These are phyloP conservation scores for Gossypium mustelinum DNA, from an alignment of 345 rosid genomes.

Conservation along the genomic window DNA sequence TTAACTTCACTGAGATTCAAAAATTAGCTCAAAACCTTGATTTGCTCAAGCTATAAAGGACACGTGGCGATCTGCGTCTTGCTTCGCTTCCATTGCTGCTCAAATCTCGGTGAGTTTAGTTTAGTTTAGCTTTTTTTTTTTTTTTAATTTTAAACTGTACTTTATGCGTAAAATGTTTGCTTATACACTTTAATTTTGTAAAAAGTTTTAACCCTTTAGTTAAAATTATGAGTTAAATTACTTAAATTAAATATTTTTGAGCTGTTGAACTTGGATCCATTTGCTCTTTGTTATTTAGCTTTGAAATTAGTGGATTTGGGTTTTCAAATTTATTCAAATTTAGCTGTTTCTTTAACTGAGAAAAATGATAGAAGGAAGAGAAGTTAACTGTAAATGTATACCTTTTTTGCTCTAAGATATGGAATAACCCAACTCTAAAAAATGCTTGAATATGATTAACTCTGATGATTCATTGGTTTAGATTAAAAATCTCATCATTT, in stretches of 20 bases:
- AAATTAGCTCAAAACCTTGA: conserved; percentile 20
- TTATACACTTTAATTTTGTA: conserved; percentile 10
- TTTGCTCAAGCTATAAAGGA: conserved; percentile 48
- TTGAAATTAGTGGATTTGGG: conserved; percentile 21
- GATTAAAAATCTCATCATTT: conserved; percentile 4
- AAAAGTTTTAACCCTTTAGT: conserved; percentile 5
- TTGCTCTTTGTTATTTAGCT: conserved; percentile 24
- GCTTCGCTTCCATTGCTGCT: conserved; percentile 44
- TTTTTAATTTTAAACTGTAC: neutral
- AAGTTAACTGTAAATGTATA: conserved; percentile 14
- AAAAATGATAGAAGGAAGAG: conserved; percentile 18
- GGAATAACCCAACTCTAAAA: conserved; percentile 19
- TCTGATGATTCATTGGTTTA: neutral
- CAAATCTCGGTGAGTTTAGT: conserved; percentile 49
- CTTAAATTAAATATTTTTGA: conserved; percentile 6
- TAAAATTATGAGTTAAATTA: conserved; percentile 17
- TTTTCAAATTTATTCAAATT: conserved; percentile 21
- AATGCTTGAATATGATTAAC: conserved; percentile 1
- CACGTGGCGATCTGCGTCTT: conserved; percentile 60
- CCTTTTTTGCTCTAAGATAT: conserved; percentile 3
- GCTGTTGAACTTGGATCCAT: conserved; percentile 33
- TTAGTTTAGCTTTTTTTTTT: conserved; percentile 1
- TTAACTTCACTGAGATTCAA: conserved; percentile 8
- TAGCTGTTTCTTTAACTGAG: conserved; percentile 21
- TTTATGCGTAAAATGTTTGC: conserved; percentile 20